phyloP scores from a whole-genome alignment of 179 eudicot species.

The Silene vulgaris region DNA sequence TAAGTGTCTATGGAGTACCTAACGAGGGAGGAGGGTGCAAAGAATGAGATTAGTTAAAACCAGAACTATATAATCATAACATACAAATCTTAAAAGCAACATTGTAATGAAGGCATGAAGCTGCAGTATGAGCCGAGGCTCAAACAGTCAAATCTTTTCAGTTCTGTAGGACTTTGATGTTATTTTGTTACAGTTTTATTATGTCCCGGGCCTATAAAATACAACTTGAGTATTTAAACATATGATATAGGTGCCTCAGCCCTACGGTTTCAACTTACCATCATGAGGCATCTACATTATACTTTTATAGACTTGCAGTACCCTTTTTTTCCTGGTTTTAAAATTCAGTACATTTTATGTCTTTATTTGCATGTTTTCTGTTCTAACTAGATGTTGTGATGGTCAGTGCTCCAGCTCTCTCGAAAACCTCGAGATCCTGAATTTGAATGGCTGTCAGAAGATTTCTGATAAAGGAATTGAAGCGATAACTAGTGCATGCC shows the following conservation, averaged over 20 bases:
- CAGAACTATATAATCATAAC: background rate
- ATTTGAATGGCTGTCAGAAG: constrained; percentile 90
- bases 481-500: constrained; percentile 54
- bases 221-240: background rate
- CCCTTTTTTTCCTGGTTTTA: background rate
- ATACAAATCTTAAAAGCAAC: background rate
- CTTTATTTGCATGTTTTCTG: constrained; percentile 6
- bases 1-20: too few species aligned
- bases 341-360: background rate
- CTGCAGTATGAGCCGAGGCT: background rate
- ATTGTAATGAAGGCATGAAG: background rate
- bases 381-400: constrained; percentile 22
- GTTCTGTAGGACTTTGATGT: constrained; percentile 12
- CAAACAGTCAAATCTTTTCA: background rate
- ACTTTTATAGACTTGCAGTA: background rate
- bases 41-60: too few species aligned
- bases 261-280: background rate
- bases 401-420: constrained; percentile 56
- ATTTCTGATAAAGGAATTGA: constrained; percentile 81
- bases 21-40: too few species aligned
- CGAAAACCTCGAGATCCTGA: constrained; percentile 55
- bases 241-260: background rate
- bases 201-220: background rate
- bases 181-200: background rate
- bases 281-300: background rate